Base-by-base conservation (phyloP, 2,329 filamentous ascomycete genomes). In the Claviceps pazoutovae region DNA sequence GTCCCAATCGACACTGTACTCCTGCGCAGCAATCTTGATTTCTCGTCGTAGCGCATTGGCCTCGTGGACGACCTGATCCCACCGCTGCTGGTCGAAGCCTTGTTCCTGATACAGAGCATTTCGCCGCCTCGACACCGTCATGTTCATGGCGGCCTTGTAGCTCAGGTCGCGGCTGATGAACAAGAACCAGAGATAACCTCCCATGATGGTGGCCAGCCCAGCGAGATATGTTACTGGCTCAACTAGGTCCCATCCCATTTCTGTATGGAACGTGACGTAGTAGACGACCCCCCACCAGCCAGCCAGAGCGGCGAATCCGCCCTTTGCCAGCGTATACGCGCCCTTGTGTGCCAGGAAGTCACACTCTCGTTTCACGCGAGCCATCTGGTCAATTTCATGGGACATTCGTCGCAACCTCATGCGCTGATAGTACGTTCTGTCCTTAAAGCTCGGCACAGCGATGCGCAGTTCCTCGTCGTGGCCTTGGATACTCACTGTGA, bases 1-100 rank as follows among this genome's bases (percentile, higher is more conserved):
- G 60, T 95, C 80, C 87, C 88, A 95, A 49, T 91, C 87, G 7
- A 90, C 87, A 59, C 94, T 88, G 64, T 95, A 95, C 67, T 95
- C 88, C 37, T 82, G 79, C 0, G 90, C 88, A 8, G 94, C 79
- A 16, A 76, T 75, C 67, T 84, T 86, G 65, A 96, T 86, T 68
- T 96, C 90, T 56, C 76, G 78, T 5, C 89, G 71, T 56, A 95
- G 66, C 2, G 75, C 69, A 62, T 95, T 95, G 0, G 82, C 87
- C 56, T 95, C 88, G 47, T 89, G 81, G 2, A 94, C 79, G 36
- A 94, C 62, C 4, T 74, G 71, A 60, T 94, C 86, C 90, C 90
- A 96, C 55, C 78, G 78, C 38, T 75, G 72, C 21, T 86, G 64
- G 61, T 95, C 83, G 58, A 96, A 88, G 0, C 87, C 87, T 11